These are phyloP conservation scores for Colletotrichum sp. DNA, from an alignment of 2,329 filamentous ascomycete species.

Conservation along the genomic window DNA sequence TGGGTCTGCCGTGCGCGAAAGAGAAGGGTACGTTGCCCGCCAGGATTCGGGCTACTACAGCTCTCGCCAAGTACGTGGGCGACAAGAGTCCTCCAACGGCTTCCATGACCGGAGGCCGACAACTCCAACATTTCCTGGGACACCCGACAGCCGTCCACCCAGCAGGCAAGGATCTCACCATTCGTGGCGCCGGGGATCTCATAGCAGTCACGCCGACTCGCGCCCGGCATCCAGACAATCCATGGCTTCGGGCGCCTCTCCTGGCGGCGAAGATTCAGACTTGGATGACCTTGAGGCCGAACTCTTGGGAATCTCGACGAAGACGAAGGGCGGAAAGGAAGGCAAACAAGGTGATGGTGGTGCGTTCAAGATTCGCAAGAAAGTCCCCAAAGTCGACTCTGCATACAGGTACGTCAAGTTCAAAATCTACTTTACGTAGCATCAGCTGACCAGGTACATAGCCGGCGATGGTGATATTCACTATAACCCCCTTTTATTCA, in stretches of 20 bases:
- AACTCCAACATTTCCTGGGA: background rate
- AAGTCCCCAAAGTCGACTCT: conserved; percentile 36
- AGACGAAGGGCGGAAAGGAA: conserved; percentile 28
- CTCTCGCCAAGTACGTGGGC: background rate
- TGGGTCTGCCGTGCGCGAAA: background rate
- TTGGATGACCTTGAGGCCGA: conserved; percentile 43
- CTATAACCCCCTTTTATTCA: background rate
- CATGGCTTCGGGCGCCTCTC: background rate
- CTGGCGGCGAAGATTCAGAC: conserved; percentile 30
- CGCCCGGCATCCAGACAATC: conserved; percentile 17
- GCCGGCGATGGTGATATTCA: conserved; percentile 38
- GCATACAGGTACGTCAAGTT: conserved; percentile 37
- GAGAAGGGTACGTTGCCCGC: background rate
- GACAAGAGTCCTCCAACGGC: background rate
- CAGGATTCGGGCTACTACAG: background rate
- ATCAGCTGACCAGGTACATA: conserved; percentile 15
- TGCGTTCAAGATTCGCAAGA: conserved; percentile 34
- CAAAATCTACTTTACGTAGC: background rate
- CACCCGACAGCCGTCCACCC: background rate
- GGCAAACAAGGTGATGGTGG: conserved; percentile 26
- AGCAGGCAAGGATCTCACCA: background rate
- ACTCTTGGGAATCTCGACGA: conserved; percentile 37
- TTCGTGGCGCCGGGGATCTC: background rate
- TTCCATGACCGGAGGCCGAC: background rate
- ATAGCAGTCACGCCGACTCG: conserved; percentile 9